Conservation (phyloP, 2,329 filamentous ascomycete genomes). For the Calycina marina region DNA sequence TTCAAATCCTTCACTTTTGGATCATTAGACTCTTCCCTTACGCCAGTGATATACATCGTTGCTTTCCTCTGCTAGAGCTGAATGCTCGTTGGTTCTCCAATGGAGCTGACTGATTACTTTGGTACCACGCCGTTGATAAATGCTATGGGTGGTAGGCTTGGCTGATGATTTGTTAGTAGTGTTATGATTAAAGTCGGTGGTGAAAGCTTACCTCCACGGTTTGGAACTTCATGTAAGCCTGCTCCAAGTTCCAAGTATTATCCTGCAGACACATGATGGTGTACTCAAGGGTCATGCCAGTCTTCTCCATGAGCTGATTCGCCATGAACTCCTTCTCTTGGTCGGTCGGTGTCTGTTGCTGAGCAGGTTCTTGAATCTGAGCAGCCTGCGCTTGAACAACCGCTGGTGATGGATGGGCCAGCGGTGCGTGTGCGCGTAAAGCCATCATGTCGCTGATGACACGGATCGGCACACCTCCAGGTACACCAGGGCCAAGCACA, state of each 20-base stretch:
- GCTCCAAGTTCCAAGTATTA: constrained; percentile 66
- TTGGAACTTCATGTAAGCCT: constrained; percentile 61
- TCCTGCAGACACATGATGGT: constrained; percentile 69
- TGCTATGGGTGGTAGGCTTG: constrained; percentile 33
- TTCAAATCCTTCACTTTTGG: not conserved
- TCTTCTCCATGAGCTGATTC: constrained; percentile 59
- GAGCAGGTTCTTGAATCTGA: too few relatives aligned
- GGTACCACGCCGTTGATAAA: constrained; percentile 21
- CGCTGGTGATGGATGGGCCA: constrained; percentile 24
- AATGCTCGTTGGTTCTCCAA: too few relatives aligned
- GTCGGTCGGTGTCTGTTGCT: constrained; percentile 11
- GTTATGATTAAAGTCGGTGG: not conserved
- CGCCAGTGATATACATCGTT: not conserved
- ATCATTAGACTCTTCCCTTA: not conserved
- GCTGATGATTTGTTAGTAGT: constrained; percentile 19
- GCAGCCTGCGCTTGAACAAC: constrained; percentile 1
- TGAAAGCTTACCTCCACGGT: constrained; percentile 48
- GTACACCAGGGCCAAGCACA: constrained; percentile 59
- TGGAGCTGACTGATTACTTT: not conserved
- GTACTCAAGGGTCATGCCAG: constrained; percentile 66
- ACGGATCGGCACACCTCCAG: constrained; percentile 41
- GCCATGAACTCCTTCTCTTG: constrained; percentile 42
- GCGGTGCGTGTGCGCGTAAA: constrained; percentile 47
- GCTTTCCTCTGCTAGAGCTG: not conserved
- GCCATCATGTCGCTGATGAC: constrained; percentile 70